Conservation (phyloP, 495 filamentous ascomycete species). For the Penicillium desertorum region DNA sequence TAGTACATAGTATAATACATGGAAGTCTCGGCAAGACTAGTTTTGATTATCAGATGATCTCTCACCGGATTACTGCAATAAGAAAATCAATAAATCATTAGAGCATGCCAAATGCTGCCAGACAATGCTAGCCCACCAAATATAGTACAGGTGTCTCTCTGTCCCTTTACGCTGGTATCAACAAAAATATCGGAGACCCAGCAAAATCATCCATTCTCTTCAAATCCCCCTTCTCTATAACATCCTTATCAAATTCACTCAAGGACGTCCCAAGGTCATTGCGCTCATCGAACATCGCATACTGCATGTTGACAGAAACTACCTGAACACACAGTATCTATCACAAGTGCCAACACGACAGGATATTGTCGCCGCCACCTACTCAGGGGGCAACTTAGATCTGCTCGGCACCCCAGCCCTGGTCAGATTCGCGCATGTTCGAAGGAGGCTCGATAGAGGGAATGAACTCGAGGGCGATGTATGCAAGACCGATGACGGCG, state of each 20-base stretch:
- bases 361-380: conserved; percentile 5
- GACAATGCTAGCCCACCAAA: conserved; percentile 4
- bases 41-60: conserved; percentile 9
- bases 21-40: not conserved
- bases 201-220: not conserved
- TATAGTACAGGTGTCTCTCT: conserved; percentile 21
- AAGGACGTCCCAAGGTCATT: not conserved
- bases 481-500: conserved; percentile 73
- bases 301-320: not conserved
- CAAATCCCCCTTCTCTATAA: not conserved
- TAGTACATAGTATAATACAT: too few species aligned
- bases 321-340: not conserved
- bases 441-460: conserved; percentile 95
- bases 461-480: conserved; percentile 85
- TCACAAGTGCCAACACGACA: not conserved
- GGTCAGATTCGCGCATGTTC: conserved; percentile 93
- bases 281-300: not conserved
- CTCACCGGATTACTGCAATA: conserved; percentile 1
- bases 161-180: conserved; percentile 2
- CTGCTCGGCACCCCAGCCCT: conserved; percentile 89
- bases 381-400: conserved; percentile 51
- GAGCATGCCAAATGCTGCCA: conserved; percentile 13
- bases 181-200: conserved; percentile 7
- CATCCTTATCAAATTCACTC: not conserved
- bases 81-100: conserved; percentile 10